These are phyloP conservation scores for Saccharomycopsis babjevae DNA, from an alignment of 805 yeast species.

Conservation along the genomic window DNA sequence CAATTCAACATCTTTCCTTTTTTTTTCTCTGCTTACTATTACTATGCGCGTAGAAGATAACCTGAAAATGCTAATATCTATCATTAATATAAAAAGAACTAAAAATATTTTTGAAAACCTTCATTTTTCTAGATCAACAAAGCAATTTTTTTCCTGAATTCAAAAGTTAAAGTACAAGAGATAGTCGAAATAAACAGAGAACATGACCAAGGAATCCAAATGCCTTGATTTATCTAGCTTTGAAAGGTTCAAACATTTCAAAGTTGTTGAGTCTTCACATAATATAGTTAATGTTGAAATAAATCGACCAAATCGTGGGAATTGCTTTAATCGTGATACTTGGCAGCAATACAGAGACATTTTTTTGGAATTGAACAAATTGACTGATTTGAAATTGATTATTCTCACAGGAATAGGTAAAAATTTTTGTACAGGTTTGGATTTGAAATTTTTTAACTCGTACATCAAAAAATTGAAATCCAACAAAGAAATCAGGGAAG, in stretches of 20 bases:
- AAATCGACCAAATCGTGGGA: constrained; percentile 49
- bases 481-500: neutral
- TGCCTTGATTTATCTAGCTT: neutral
- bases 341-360: constrained; percentile 49
- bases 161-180: too few species aligned
- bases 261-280: constrained; percentile 16
- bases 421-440: constrained; percentile 58
- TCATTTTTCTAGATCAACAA: too few species aligned
- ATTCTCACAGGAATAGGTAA: constrained; percentile 47
- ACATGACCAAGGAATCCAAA: too few species aligned
- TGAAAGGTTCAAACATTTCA: constrained; percentile 4
- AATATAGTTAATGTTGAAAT: constrained; percentile 45
- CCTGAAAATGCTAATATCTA: too few species aligned
- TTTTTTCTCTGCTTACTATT: too few species aligned
- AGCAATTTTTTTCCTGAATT: too few species aligned
- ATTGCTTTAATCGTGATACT: constrained; percentile 45
- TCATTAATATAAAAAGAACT: too few species aligned
- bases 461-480: neutral
- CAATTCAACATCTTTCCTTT: too few species aligned
- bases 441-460: constrained; percentile 30
- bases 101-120: too few species aligned
- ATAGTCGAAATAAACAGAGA: too few species aligned
- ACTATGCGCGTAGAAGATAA: too few species aligned
- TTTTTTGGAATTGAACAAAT: constrained; percentile 35
- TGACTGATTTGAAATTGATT: constrained; percentile 38